Conservation (phyloP, 768 basidiomycete species). For the Agrocybe pediades region DNA sequence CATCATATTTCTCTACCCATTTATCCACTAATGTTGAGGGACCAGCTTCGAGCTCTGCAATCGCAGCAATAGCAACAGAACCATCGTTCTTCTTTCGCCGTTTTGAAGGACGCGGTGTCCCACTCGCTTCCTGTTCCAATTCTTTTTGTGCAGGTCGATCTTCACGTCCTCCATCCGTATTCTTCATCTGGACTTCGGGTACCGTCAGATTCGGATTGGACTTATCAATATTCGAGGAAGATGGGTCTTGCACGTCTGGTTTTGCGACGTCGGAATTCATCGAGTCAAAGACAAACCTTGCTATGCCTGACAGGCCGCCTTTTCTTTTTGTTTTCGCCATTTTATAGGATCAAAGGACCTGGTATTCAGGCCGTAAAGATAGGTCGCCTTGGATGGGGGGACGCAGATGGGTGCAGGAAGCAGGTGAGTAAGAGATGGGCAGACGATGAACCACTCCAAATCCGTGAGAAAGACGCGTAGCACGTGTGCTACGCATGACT, state of each 20-base stretch:
- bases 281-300: constrained; percentile 42
- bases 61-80: constrained; percentile 19
- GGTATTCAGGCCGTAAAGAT: too few relatives aligned
- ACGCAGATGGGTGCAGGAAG: background rate
- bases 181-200: background rate
- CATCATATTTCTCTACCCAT: constrained; percentile 58
- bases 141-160: background rate
- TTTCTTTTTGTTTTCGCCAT: constrained; percentile 40
- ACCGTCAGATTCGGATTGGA: background rate
- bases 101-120: constrained; percentile 32
- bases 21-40: constrained; percentile 23
- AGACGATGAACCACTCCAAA: background rate
- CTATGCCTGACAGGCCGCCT: constrained; percentile 44
- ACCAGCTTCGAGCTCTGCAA: constrained; percentile 11
- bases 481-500: background rate
- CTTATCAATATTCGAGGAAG: background rate
- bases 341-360: constrained; percentile 3
- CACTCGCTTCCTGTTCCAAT: background rate
- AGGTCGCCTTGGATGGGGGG: background rate
- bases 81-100: constrained; percentile 31
- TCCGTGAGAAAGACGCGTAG: background rate
- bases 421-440: too few relatives aligned
- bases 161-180: background rate
- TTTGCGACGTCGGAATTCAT: constrained; percentile 25
- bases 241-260: constrained; percentile 8